A percentile compares a stretch with the other conserved stretches of the same genome.
These are phyloP conservation scores for Rhodotorula babjevae DNA, from an alignment of 768 basidiomycete species.

Conservation along the genomic window DNA sequence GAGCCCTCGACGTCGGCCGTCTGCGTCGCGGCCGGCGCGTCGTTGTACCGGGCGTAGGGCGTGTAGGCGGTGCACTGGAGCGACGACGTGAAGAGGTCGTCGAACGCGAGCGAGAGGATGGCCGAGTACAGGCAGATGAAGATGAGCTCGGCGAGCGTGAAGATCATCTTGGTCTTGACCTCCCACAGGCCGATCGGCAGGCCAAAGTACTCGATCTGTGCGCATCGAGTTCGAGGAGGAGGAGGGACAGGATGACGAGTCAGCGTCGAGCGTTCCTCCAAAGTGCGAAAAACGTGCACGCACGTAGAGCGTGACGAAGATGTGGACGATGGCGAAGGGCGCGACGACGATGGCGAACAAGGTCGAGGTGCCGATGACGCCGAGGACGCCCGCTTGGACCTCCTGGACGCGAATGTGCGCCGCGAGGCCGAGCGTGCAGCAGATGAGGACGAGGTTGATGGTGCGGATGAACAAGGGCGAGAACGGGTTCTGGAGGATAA, in stretches of 20 bases:
- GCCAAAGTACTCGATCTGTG: slow-evolving; percentile 84
- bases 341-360: slow-evolving; percentile 81
- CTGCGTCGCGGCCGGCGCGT: slow-evolving; percentile 14
- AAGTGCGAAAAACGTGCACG: slow-evolving; percentile 45
- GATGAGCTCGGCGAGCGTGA: slow-evolving; percentile 79
- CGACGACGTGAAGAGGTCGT: slow-evolving; percentile 83
- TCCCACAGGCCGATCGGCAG: slow-evolving; percentile 87
- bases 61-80: slow-evolving; percentile 64
- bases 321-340: slow-evolving; percentile 73
- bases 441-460: slow-evolving; percentile 75
- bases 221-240: no score
- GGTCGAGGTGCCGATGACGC: slow-evolving; percentile 76
- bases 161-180: slow-evolving; percentile 63
- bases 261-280: not conserved
- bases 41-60: slow-evolving; percentile 42
- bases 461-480: slow-evolving; percentile 61
- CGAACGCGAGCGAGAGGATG: slow-evolving; percentile 77
- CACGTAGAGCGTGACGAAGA: slow-evolving; percentile 80
- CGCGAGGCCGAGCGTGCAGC: slow-evolving; percentile 71
- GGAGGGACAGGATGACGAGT: not conserved
- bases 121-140: slow-evolving; percentile 91
- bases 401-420: slow-evolving; percentile 65
- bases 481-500: slow-evolving; percentile 36
- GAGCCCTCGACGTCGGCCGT: slow-evolving; percentile 37
- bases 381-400: slow-evolving; percentile 54